Conservation (phyloP, 441 rosid genomes). For the Biscutella laevigata region DNA sequence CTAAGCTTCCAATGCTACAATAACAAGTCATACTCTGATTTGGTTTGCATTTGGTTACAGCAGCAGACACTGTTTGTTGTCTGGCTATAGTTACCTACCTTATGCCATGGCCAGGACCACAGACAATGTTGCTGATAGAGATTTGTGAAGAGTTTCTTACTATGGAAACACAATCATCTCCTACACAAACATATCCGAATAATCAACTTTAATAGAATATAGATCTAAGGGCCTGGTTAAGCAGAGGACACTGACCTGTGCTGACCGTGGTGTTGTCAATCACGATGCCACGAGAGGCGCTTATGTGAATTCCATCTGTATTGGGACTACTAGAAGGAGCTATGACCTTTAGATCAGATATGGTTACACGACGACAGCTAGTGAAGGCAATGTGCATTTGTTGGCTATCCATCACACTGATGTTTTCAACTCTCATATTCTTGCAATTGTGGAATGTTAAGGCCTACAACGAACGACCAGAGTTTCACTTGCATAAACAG, state of each 20-base stretch:
- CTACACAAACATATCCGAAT: slow-evolving; percentile 33
- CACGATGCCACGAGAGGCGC: slow-evolving; percentile 55
- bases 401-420: slow-evolving; percentile 51
- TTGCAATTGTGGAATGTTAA: slow-evolving; percentile 79
- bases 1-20: slow-evolving; percentile 83
- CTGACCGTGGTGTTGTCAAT: slow-evolving; percentile 44
- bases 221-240: not conserved
- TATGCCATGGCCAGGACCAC: slow-evolving; percentile 98
- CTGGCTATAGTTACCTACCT: slow-evolving; percentile 44
- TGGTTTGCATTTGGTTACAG: not conserved
- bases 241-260: slow-evolving; percentile 44
- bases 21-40: not conserved
- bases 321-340: slow-evolving; percentile 85
- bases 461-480: slow-evolving; percentile 44
- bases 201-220: not conserved
- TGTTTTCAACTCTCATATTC: slow-evolving; percentile 49
- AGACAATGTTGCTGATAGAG: slow-evolving; percentile 44
- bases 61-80: not conserved
- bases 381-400: slow-evolving; percentile 80
- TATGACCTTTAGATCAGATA: slow-evolving; percentile 37
- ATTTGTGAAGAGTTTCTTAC: slow-evolving; percentile 68
- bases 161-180: slow-evolving; percentile 91
- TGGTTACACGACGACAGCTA: slow-evolving; percentile 49
- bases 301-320: slow-evolving; percentile 85
- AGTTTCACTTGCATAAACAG: not conserved